These are phyloP conservation scores for Paraphoma chrysanthemicola DNA, from an alignment of 2,329 filamentous ascomycete species.

Conservation along the genomic window DNA sequence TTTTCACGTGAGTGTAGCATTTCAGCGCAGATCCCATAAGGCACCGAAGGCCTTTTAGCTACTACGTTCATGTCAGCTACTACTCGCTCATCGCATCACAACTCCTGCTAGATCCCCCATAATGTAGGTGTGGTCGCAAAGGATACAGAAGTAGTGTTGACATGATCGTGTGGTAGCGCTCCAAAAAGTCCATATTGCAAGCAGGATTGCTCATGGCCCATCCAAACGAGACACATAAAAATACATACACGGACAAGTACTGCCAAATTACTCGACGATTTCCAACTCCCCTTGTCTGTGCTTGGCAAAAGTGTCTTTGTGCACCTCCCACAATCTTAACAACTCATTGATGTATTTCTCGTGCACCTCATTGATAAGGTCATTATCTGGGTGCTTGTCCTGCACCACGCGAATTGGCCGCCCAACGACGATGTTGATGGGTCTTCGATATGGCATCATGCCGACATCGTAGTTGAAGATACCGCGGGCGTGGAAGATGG, in stretches of 20 bases:
- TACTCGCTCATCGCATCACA: no score
- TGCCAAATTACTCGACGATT: conserved; percentile 63
- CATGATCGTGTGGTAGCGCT: no score
- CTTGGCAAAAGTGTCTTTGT: conserved; percentile 77
- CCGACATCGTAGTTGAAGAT: conserved; percentile 99
- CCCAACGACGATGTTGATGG: conserved; percentile 89
- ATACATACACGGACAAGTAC: neutral
- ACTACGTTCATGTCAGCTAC: no score
- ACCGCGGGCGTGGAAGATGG: conserved; percentile 86
- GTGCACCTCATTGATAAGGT: conserved; percentile 83
- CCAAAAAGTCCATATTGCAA: no score
- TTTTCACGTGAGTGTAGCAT: no score
- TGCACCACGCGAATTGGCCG: conserved; percentile 75
- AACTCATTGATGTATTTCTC: conserved; percentile 78
- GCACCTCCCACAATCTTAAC: conserved; percentile 74
- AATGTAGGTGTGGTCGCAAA: no score
- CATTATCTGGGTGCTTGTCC: conserved; percentile 69
- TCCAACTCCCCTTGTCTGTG: conserved; percentile 70
- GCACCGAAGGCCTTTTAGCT: no score
- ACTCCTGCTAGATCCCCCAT: no score
- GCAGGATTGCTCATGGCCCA: no score
- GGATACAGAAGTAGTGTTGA: no score
- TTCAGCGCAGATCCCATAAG: no score
- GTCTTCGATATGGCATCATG: conserved; percentile 88
- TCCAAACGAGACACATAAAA: no score